These are phyloP conservation scores for Condylostoma magnum DNA, from an alignment of 169 alveolate genomes.

Conservation along the genomic window DNA sequence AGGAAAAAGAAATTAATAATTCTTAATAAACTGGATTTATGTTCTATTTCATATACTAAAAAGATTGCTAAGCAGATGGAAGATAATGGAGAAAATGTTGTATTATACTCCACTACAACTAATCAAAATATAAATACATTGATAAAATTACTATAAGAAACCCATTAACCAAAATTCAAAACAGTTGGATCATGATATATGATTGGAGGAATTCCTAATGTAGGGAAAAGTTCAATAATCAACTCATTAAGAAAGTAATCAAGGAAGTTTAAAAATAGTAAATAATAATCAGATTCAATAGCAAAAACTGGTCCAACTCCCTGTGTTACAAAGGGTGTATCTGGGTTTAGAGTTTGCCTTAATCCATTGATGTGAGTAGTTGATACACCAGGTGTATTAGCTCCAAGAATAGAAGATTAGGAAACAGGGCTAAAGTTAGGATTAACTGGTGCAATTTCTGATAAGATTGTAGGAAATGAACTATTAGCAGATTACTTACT, in stretches of 20 bases:
- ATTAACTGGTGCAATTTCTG: slow-evolving; percentile 75
- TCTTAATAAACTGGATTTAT: slow-evolving; percentile 67
- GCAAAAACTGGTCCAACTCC: slow-evolving; percentile 75
- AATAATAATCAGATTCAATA: slow-evolving; percentile 35
- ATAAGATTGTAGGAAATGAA: slow-evolving; percentile 74
- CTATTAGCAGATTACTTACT: slow-evolving; percentile 70
- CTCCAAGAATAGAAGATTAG: slow-evolving; percentile 64
- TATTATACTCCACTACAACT: slow-evolving; percentile 56
- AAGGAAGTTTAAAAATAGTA: slow-evolving; percentile 36
- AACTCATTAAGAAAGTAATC: slow-evolving; percentile 68
- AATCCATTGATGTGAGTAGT: slow-evolving; percentile 66
- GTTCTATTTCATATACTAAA: slow-evolving; percentile 47
- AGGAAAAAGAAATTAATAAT: slow-evolving; percentile 60
- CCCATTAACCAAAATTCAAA: slow-evolving; percentile 55
- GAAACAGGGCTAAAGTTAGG: slow-evolving; percentile 78
- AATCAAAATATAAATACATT: slow-evolving; percentile 51
- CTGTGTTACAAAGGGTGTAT: slow-evolving; percentile 68
- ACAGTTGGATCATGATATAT: slow-evolving; percentile 82
- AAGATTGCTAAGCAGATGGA: slow-evolving; percentile 35
- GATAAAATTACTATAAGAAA: slow-evolving; percentile 31
- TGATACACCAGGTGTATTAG: slow-evolving; percentile 85
- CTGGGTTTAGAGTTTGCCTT: slow-evolving; percentile 67
- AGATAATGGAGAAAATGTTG: slow-evolving; percentile 24
- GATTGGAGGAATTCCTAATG: slow-evolving; percentile 88
- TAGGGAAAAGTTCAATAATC: slow-evolving; percentile 84